Base-by-base conservation (phyloP, 2,329 filamentous ascomycete genomes). In the Sclerotinia sclerotiorum region DNA sequence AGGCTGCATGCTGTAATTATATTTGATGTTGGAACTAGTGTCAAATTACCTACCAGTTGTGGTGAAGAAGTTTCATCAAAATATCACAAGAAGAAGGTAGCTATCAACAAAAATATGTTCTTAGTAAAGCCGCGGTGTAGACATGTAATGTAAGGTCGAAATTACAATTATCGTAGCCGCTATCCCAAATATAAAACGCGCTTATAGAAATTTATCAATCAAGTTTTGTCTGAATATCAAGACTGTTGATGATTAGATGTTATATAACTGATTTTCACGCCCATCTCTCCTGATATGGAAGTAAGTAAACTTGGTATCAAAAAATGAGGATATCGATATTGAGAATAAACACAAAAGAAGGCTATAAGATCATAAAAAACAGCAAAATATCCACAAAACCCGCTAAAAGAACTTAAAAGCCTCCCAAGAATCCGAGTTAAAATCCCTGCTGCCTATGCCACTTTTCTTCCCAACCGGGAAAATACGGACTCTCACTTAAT, bases 401-500 rank as follows among this genome's bases (percentile, higher is more conserved):
- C 6, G 7, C 24, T 29, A 7, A 17, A 11, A 39, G 21, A 21
- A 7, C 11, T 29, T 2, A 13, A 11, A 49, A 6, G 24, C 13
- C 4, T 21, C 19, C n/a, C 11, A 27, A 42, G 17, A 15, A 17
- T 6, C 15, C 42, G 13, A 39, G 13, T 44, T 73, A 76, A 74
- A 86, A 90, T 0, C 87, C 88, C 75, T 91, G 88, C 76, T 86
- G 81, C 3, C 80, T 77, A 76, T 84, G 83, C 91, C 91, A 94
- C 77, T 90, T 92, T 77, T 86, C 85, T 79, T 89, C 84, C 92
- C 92, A 96, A 0, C 88, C 88, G 0, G 85, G 86, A 77, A 89
- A 96, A 78, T 87, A 94, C 1, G 92, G 92, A 73, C 85, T 88
- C 72, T 95, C 90, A 15, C 88, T 86, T 69, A 96, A 77, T 0